phyloP scores from a whole-genome alignment of 176 grass and related monocot species.

The Aegilops sharonensis region DNA sequence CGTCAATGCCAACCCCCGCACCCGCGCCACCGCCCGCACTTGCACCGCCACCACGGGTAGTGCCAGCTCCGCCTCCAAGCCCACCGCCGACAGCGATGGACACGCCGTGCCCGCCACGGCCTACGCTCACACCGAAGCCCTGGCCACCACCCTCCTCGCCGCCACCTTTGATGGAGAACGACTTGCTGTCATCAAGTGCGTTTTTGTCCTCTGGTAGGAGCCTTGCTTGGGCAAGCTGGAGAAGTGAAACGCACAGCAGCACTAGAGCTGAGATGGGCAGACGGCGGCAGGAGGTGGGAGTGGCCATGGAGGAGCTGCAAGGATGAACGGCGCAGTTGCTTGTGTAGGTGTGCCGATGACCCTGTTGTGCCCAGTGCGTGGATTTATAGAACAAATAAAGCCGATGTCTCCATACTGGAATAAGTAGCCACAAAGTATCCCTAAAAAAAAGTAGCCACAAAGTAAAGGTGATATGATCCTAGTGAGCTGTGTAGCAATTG shows the following conservation, averaged over 20 bases:
- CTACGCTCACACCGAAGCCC: slow-evolving; percentile 46
- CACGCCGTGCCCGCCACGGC: slow-evolving; percentile 31
- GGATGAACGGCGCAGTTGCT: background rate
- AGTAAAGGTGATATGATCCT: background rate
- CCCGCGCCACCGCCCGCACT: slow-evolving; percentile 28
- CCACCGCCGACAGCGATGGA: slow-evolving; percentile 38
- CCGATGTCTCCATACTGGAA: background rate
- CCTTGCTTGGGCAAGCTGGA: slow-evolving; percentile 25
- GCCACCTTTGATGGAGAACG: slow-evolving; percentile 27
- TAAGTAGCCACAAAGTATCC: background rate
- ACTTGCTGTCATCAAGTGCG: slow-evolving; percentile 24
- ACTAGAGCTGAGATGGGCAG: background rate
- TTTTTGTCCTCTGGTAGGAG: background rate
- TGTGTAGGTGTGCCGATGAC: background rate
- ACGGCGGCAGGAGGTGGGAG: background rate
- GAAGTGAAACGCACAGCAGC: slow-evolving; percentile 5
- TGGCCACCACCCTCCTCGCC: slow-evolving; percentile 8
- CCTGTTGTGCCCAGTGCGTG: background rate
- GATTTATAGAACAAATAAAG: slow-evolving; percentile 4
- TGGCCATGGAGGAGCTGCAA: slow-evolving; percentile 15
- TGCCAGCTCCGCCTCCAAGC: slow-evolving; percentile 42
- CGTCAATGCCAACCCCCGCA: slow-evolving; percentile 36
- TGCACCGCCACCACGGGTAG: slow-evolving; percentile 20
- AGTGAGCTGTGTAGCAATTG: slow-evolving; percentile 34
- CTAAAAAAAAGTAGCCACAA: background rate